phyloP scores from a whole-genome alignment of 2,329 filamentous ascomycete genomes.

The Monilinia fructicola region DNA sequence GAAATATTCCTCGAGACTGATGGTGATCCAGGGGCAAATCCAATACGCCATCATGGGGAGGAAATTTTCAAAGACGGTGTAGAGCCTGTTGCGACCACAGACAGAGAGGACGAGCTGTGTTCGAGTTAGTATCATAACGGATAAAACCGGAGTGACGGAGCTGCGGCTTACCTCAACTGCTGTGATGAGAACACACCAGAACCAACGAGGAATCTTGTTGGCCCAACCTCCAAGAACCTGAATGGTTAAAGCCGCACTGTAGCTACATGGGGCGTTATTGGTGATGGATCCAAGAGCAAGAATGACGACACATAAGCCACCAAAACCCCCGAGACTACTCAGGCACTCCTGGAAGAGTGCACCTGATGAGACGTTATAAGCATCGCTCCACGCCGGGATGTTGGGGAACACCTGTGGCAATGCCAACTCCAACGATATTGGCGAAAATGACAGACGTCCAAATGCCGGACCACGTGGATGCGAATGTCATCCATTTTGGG shows the following conservation, averaged over 20 bases:
- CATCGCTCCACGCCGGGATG: conserved; percentile 25
- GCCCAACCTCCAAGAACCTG: conserved; percentile 62
- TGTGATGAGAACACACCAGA: conserved; percentile 43
- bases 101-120: conserved; percentile 25
- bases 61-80: conserved; percentile 48
- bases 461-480: conserved; percentile 26
- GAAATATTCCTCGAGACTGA: conserved; percentile 63
- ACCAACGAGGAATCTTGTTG: conserved; percentile 56
- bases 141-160: neutral
- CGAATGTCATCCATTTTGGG: conserved; percentile 36
- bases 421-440: conserved; percentile 28
- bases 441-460: conserved; percentile 25
- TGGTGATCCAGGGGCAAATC: conserved; percentile 55
- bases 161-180: conserved; percentile 25
- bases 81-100: conserved; percentile 27
- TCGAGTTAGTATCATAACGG: neutral
- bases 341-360: conserved; percentile 43
- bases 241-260: conserved; percentile 62
- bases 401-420: conserved; percentile 28
- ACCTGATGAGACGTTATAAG: conserved; percentile 26
- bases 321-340: conserved; percentile 57
- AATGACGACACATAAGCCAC: conserved; percentile 64
- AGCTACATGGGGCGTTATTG: conserved; percentile 63
- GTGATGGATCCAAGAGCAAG: conserved; percentile 62
- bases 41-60: conserved; percentile 59